Conservation (phyloP, 768 basidiomycete species). For the Coprinopsis strossmayeri region DNA sequence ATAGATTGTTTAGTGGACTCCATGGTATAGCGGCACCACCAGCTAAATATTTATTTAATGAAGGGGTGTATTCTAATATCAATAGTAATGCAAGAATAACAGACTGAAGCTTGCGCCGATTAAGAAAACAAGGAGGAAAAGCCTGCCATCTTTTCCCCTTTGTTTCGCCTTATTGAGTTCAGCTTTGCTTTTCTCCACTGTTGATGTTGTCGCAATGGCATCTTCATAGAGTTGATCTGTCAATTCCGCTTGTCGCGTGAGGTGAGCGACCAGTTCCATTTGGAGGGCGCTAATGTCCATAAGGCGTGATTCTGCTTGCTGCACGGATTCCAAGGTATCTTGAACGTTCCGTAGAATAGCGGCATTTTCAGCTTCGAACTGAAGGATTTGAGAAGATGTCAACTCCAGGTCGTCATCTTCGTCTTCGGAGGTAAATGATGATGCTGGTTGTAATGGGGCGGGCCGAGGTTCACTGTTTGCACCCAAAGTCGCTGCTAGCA, state of each 20-base stretch:
- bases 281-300: constrained; percentile 93
- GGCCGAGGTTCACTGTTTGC: constrained; percentile 23
- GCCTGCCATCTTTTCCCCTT: constrained; percentile 77
- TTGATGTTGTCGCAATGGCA: constrained; percentile 79
- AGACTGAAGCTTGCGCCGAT: constrained; percentile 87
- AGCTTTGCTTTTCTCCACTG: constrained; percentile 83
- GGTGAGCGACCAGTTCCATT: constrained; percentile 83
- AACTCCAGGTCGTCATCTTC: constrained; percentile 80
- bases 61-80: constrained; percentile 15
- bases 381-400: constrained; percentile 81
- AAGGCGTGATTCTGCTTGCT: constrained; percentile 85
- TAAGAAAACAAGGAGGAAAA: constrained; percentile 89
- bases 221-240: constrained; percentile 95
- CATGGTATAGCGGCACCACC: too few species aligned
- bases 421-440: constrained; percentile 32
- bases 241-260: constrained; percentile 85
- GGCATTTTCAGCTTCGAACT: constrained; percentile 91
- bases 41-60: too few species aligned
- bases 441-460: constrained; percentile 19
- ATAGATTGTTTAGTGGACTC: too few species aligned
- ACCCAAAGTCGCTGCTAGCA: constrained; percentile 59
- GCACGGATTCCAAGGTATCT: constrained; percentile 81
- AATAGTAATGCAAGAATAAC: constrained; percentile 92
- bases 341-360: constrained; percentile 79
- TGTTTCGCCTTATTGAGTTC: constrained; percentile 88